phyloP scores from a whole-genome alignment of 306 rosid species.

The Luffa acutangula region DNA sequence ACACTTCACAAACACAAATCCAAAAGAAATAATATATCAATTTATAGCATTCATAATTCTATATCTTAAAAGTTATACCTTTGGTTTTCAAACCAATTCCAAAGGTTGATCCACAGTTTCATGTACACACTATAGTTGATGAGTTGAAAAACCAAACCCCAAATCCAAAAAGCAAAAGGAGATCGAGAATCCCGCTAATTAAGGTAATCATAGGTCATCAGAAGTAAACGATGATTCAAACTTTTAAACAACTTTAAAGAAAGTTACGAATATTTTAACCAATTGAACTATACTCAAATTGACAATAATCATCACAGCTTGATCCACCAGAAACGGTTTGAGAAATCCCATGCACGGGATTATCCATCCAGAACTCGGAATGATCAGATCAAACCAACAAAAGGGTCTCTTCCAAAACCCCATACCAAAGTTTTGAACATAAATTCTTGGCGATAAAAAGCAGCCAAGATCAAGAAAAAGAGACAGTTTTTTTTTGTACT shows the following conservation, averaged over 20 bases:
- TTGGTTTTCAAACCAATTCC: neutral
- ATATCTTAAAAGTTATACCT: neutral
- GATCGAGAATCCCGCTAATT: neutral
- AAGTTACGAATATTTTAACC: neutral
- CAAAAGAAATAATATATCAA: neutral
- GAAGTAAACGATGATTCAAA: neutral
- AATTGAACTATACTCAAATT: neutral
- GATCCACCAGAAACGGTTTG: conserved; percentile 2
- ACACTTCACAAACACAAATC: conserved; percentile 29
- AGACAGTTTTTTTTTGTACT: neutral
- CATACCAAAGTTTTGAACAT: neutral
- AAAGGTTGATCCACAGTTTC: neutral
- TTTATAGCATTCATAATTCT: neutral
- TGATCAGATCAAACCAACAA: neutral
- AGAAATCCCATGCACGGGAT: neutral
- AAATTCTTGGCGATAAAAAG: neutral
- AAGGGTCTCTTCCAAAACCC: neutral
- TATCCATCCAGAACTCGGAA: neutral
- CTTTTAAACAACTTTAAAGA: neutral
- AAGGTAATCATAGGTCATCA: neutral
- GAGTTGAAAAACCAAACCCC: neutral
- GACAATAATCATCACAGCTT: neutral
- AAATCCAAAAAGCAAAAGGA: neutral
- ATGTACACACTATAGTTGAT: neutral
- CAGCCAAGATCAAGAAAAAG: neutral